A percentile compares a stretch with the other conserved stretches of the same genome.
These are phyloP conservation scores for Flaveria robusta DNA, from an alignment of 129 eudicot genomes.

Conservation along the genomic window DNA sequence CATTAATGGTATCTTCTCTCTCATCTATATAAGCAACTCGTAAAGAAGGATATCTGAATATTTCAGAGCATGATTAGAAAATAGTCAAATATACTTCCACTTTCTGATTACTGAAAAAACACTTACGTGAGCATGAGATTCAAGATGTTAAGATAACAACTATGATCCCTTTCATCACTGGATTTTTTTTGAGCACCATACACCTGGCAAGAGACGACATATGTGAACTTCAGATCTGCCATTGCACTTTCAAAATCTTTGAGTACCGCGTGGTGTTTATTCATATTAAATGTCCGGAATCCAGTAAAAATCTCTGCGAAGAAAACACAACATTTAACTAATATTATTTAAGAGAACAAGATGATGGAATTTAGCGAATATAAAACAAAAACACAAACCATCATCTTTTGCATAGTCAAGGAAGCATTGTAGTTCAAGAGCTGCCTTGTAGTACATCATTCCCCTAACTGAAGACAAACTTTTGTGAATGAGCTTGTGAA, in stretches of 20 bases:
- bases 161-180: conserved; percentile 59
- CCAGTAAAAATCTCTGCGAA: conserved; percentile 82
- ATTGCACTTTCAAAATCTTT: conserved; percentile 80
- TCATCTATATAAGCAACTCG: conserved; percentile 97
- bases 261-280: conserved; percentile 42
- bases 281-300: conserved; percentile 65
- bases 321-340: conserved; percentile 26
- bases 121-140: conserved; percentile 85
- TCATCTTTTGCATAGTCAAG: conserved; percentile 79
- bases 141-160: conserved; percentile 76
- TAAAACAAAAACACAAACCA: conserved; percentile 50
- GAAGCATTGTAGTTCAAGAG: conserved; percentile 93
- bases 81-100: background rate
- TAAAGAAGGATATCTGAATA: conserved; percentile 82
- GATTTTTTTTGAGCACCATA: conserved; percentile 97
- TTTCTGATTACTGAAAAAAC: conserved; percentile 2
- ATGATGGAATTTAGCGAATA: background rate
- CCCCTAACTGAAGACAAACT: conserved; percentile 72
- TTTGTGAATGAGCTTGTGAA: conserved; percentile 26
- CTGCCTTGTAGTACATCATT: conserved; percentile 95
- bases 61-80: conserved; percentile 20
- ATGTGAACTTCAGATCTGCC: conserved; percentile 95
- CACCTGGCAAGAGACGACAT: conserved; percentile 95
- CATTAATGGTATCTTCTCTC: conserved; percentile 63
- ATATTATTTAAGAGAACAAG: background rate